These are phyloP conservation scores for Diaporthe humulicola DNA, from an alignment of 2,329 filamentous ascomycete species.

Conservation along the genomic window DNA sequence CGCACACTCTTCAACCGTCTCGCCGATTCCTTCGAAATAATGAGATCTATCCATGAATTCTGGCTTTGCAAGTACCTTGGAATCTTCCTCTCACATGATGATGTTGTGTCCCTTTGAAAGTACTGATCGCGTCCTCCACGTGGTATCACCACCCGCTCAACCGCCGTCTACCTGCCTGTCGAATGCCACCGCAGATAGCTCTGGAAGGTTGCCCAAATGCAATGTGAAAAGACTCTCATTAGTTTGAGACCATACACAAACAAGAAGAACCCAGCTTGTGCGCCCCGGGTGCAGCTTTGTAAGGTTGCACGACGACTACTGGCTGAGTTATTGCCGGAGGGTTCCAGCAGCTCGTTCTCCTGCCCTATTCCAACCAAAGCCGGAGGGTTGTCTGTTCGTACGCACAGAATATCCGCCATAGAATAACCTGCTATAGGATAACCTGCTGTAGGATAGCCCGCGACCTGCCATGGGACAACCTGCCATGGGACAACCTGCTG, in stretches of 20 bases:
- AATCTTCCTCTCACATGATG: too few relatives aligned
- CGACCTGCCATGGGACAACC: too few relatives aligned
- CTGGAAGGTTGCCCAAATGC: background rate
- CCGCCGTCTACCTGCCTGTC: background rate
- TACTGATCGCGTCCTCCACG: background rate
- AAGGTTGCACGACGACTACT: background rate
- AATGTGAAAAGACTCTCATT: background rate
- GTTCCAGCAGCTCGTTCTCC: background rate
- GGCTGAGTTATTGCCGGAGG: background rate
- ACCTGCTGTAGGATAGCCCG: too few relatives aligned
- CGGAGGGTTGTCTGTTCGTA: background rate
- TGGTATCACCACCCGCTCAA: too few relatives aligned
- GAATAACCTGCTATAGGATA: background rate
- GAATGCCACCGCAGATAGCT: too few relatives aligned
- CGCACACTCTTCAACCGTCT: background rate
- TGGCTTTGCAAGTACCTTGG: rapidly evolving
- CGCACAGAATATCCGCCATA: background rate
- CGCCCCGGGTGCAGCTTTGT: too few relatives aligned
- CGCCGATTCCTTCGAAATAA: background rate
- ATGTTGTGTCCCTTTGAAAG: background rate
- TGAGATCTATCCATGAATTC: too few relatives aligned
- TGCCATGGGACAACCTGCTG: too few relatives aligned
- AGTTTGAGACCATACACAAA: background rate
- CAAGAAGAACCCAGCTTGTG: background rate
- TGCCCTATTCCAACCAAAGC: too few relatives aligned